Conservation (phyloP, 306 rosid species). For the Vigna radiata region DNA sequence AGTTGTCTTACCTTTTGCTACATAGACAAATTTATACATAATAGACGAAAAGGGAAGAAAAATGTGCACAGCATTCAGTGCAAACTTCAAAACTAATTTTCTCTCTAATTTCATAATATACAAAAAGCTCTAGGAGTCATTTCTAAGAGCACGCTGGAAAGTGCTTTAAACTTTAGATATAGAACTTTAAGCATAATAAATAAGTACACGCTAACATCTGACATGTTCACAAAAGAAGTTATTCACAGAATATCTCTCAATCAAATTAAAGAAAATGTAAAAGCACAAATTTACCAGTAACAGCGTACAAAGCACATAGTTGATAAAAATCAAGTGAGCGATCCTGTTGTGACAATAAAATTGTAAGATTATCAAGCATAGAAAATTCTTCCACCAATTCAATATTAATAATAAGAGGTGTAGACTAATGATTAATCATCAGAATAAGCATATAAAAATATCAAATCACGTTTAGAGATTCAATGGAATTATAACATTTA, state of each 20-base stretch:
- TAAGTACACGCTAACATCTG: slow-evolving; percentile 8
- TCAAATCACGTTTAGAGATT: background rate
- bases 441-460: slow-evolving; percentile 14
- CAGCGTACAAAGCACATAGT: slow-evolving; percentile 82
- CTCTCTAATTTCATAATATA: slow-evolving; percentile 13
- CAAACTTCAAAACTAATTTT: no score
- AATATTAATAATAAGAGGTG: slow-evolving; percentile 6
- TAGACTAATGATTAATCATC: background rate
- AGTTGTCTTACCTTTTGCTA: background rate
- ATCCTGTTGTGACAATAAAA: slow-evolving; percentile 62
- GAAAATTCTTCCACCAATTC: slow-evolving; percentile 20
- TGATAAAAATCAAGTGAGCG: slow-evolving; percentile 81
- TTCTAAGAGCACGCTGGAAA: background rate
- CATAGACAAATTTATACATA: background rate
- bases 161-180: background rate
- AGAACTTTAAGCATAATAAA: background rate
- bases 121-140: slow-evolving; percentile 7
- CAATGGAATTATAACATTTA: no score
- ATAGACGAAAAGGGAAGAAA: background rate
- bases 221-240: background rate
- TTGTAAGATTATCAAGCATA: slow-evolving; percentile 48
- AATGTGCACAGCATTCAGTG: background rate
- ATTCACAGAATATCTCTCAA: background rate
- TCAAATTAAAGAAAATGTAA: slow-evolving; percentile 15
- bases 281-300: slow-evolving; percentile 68